Conservation (phyloP, 192 early-diverging fungal species). For the Umbelopsis isabellina region DNA sequence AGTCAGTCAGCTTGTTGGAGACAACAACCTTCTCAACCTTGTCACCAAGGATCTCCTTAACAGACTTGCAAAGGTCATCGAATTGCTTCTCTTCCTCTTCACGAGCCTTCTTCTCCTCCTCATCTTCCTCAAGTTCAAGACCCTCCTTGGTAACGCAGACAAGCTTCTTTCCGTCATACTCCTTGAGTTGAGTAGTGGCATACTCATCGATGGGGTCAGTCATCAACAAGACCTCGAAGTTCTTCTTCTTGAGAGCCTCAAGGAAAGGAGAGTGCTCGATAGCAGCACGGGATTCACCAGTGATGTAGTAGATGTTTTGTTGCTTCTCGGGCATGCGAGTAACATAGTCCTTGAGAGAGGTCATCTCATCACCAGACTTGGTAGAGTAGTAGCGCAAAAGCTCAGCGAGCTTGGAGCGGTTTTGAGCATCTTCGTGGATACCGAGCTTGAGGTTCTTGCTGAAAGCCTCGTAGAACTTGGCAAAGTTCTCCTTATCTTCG, state of each 20-base stretch:
- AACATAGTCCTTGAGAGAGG: slow-evolving; percentile 99
- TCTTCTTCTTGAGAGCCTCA: slow-evolving; percentile 99
- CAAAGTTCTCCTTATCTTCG: slow-evolving; percentile 99
- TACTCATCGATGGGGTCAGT: slow-evolving; percentile 99
- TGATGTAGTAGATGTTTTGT: slow-evolving; percentile 99
- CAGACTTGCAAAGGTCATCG: slow-evolving; percentile 86
- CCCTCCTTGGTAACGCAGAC: slow-evolving; percentile 99
- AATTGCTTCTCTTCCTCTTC: slow-evolving; percentile 93
- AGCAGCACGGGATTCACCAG: slow-evolving; percentile 90
- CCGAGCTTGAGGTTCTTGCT: slow-evolving; percentile 99
- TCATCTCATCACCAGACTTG: slow-evolving; percentile 97
- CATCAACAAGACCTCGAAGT: slow-evolving; percentile 98
- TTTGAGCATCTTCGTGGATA: slow-evolving; percentile 97
- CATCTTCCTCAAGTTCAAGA: slow-evolving; percentile 98
- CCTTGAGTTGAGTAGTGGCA: slow-evolving; percentile 96
- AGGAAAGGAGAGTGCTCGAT: slow-evolving; percentile 98
- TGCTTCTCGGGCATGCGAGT: slow-evolving; percentile 99
- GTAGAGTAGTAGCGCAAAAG: slow-evolving; percentile 98
- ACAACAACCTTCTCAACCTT: slow-evolving; percentile 88
- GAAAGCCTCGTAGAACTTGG: slow-evolving; percentile 99
- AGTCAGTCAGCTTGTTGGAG: slow-evolving; percentile 96
- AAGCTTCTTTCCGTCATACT: slow-evolving; percentile 99
- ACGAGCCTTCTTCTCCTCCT: slow-evolving; percentile 94
- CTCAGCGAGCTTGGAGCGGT: slow-evolving; percentile 96
- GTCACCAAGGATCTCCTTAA: slow-evolving; percentile 99